Percentiles rank a stretch among this genome's conserved stretches.
phyloP scores from a whole-genome alignment of 1,284 basidiomycete species.

The Sanghuangporus sanghuang region DNA sequence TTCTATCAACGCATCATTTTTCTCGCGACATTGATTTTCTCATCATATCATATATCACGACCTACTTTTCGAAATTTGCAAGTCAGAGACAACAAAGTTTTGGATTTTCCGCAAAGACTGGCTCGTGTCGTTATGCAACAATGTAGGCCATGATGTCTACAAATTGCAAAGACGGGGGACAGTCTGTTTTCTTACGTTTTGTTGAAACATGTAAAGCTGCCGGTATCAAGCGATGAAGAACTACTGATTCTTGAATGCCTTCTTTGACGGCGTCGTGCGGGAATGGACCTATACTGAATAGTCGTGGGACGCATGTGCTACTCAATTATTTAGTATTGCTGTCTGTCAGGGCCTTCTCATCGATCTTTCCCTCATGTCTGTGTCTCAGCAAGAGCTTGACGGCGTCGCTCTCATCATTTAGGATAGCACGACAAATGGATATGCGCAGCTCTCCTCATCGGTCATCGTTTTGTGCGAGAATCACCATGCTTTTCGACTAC shows the following conservation, averaged over 20 bases:
- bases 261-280: not conserved
- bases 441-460: not conserved
- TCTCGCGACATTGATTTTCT: no score
- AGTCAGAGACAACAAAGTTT: no score
- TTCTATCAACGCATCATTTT: no score
- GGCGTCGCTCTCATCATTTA: not conserved
- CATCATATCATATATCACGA: no score
- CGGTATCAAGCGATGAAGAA: not conserved
- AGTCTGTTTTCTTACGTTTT: not conserved
- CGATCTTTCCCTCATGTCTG: not conserved
- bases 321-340: not conserved
- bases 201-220: not conserved
- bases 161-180: not conserved
- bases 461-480: slow-evolving; percentile 1
- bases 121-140: no score
- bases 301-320: no score
- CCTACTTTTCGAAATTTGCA: no score
- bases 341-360: not conserved
- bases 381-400: not conserved
- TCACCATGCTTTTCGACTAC: not conserved
- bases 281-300: not conserved
- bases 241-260: not conserved
- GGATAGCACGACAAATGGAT: not conserved
- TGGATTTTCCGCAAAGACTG: no score
- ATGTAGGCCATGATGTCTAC: not conserved